phyloP scores from a whole-genome alignment of 1,139 yeast genomes.

The Sugiyamaella grinbergsii region DNA sequence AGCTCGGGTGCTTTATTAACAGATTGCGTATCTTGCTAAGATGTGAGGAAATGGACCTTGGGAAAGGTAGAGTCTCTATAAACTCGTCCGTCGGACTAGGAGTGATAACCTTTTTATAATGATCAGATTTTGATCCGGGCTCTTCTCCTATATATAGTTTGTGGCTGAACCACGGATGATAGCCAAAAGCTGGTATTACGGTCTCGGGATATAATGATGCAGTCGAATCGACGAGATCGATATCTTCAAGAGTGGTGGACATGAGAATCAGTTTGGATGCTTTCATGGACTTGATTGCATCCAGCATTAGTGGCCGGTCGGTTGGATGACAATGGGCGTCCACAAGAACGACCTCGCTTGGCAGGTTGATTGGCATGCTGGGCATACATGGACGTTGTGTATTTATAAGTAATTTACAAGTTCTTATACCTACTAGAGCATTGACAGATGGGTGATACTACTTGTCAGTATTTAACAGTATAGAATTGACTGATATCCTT shows the following conservation, averaged over 20 bases:
- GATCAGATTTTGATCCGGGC: constrained; percentile 43
- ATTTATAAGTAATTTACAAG: too few relatives aligned
- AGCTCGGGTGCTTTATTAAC: constrained; percentile 36
- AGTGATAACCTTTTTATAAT: constrained; percentile 56
- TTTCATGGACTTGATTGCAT: constrained; percentile 28
- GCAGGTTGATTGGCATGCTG: too few relatives aligned
- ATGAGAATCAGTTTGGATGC: constrained; percentile 38
- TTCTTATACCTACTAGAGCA: too few relatives aligned
- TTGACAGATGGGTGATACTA: too few relatives aligned
- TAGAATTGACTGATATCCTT: too few relatives aligned
- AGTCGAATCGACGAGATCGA: constrained; percentile 39
- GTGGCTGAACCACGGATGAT: constrained; percentile 92
- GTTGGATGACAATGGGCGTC: constrained; percentile 70
- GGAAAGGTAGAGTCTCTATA: constrained; percentile 60
- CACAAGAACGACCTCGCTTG: constrained; percentile 6
- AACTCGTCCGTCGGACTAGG: constrained; percentile 49
- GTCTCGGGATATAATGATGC: constrained; percentile 38
- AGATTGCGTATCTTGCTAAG: constrained; percentile 42
- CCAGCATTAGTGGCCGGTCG: constrained; percentile 35
- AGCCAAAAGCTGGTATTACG: constrained; percentile 69
- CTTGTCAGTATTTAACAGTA: too few relatives aligned
- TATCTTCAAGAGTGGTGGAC: constrained; percentile 46
- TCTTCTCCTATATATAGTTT: constrained; percentile 48
- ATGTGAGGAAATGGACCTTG: constrained; percentile 51
- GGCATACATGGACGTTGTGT: too few relatives aligned